Evolutionary conservation across 352 stramenopile genomes (phyloP).

Genomic region (Saprolegnia diclina): DNA sequence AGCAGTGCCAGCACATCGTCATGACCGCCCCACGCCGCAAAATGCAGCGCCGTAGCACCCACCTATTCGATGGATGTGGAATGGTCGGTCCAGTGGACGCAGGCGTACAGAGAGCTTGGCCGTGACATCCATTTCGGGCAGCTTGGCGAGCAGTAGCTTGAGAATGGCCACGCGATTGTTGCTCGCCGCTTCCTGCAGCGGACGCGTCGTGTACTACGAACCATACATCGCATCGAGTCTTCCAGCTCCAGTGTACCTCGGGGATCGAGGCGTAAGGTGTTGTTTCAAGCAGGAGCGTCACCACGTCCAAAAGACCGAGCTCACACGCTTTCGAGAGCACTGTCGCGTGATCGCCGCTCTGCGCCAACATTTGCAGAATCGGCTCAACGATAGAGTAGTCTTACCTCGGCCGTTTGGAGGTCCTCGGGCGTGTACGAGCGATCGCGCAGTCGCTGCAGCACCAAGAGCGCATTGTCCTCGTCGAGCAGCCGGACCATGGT

Average conservation of each 20-base stretch:
- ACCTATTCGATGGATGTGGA: not conserved
- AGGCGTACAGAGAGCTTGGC: not conserved
- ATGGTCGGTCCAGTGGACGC: not conserved
- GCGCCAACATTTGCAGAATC: too few species aligned
- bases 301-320: not conserved
- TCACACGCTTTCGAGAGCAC: not conserved
- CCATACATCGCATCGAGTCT: too few species aligned
- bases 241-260: not conserved
- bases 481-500: too few species aligned
- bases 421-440: too few species aligned
- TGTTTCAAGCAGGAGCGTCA: not conserved
- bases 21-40: not conserved
- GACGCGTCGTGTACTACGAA: not conserved
- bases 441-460: too few species aligned
- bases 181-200: not conserved
- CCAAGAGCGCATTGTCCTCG: too few species aligned
- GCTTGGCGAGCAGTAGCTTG: not conserved
- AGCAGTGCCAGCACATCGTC: not conserved
- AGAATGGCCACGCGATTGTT: not conserved
- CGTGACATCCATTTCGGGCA: not conserved
- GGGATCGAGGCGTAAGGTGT: not conserved
- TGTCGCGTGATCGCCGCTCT: not conserved
- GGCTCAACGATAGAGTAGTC: too few species aligned
- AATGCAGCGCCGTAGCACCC: not conserved
- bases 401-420: too few species aligned